These are phyloP conservation scores for Rubia yunnanensis DNA, from an alignment of 257 asterid genomes.

Conservation along the genomic window DNA sequence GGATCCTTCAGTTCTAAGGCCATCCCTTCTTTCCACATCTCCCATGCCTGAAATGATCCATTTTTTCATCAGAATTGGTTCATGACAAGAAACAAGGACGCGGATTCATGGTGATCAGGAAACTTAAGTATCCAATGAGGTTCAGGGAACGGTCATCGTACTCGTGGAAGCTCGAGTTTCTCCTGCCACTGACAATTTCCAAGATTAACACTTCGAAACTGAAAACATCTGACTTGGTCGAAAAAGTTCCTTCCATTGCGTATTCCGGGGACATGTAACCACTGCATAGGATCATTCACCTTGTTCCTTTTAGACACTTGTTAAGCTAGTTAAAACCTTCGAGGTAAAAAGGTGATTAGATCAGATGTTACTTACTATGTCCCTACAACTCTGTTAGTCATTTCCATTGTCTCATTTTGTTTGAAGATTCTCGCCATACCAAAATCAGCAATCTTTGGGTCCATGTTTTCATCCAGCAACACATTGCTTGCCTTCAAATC, in stretches of 20 bases:
- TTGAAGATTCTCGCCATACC: conserved; percentile 56
- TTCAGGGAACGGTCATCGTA: conserved; percentile 33
- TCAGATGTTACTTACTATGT: conserved; percentile 36
- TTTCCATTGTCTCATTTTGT: conserved; percentile 34
- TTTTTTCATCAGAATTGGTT: background rate
- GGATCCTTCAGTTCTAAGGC: conserved; percentile 40
- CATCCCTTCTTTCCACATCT: conserved; percentile 33
- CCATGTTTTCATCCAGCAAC: conserved; percentile 48
- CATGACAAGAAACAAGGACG: background rate
- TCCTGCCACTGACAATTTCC: conserved; percentile 52
- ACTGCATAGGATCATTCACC: conserved; percentile 16
- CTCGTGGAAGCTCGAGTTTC: conserved; percentile 29
- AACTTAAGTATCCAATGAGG: conserved; percentile 55
- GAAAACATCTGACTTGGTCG: conserved; percentile 51
- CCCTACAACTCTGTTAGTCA: conserved; percentile 42
- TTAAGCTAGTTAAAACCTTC: background rate
- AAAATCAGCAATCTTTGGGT: conserved; percentile 58
- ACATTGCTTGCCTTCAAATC: conserved; percentile 55
- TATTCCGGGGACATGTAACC: conserved; percentile 76
- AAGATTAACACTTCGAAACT: conserved; percentile 51
- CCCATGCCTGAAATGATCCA: conserved; percentile 43
- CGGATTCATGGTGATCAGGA: background rate
- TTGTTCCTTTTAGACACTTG: background rate
- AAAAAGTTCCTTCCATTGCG: conserved; percentile 58
- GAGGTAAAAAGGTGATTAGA: too few relatives aligned